These are phyloP conservation scores for Leccinum olivaceoglutinosum DNA, from an alignment of 1,284 basidiomycete species.

Conservation along the genomic window DNA sequence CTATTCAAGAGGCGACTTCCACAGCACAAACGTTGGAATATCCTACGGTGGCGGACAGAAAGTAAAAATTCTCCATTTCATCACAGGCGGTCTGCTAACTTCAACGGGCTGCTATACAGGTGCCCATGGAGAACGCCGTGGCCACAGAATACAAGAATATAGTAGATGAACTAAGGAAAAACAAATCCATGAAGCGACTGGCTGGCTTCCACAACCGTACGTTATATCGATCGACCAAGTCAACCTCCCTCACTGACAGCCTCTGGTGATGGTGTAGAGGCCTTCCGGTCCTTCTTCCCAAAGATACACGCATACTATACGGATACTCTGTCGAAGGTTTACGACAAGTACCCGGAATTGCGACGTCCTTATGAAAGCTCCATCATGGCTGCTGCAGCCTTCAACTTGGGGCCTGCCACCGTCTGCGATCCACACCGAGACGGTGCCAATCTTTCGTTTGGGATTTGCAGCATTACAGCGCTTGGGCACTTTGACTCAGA, in stretches of 20 bases:
- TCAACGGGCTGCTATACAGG: background rate
- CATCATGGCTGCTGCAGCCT: constrained; percentile 7
- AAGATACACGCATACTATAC: constrained; percentile 4
- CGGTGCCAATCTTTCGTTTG: constrained; percentile 7
- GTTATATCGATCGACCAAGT: background rate
- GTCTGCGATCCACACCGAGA: constrained; percentile 4
- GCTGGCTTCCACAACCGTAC: constrained; percentile 9
- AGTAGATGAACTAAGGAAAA: background rate
- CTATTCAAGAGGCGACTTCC: background rate
- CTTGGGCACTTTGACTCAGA: constrained; percentile 4
- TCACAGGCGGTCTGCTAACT: too few relatives aligned
- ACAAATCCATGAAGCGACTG: background rate
- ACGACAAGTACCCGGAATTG: accelerated
- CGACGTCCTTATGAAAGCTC: background rate
- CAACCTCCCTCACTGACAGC: background rate
- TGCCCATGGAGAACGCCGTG: background rate
- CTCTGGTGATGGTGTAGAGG: background rate
- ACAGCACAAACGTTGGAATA: background rate
- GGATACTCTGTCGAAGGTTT: background rate
- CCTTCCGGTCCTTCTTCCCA: constrained; percentile 4
- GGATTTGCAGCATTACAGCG: constrained; percentile 11
- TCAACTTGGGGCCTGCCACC: constrained; percentile 2
- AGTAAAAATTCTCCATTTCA: background rate
- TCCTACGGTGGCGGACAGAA: background rate
- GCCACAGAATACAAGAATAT: background rate